Base-by-base conservation (phyloP, 768 basidiomycete genomes). In the Russula sp. region DNA sequence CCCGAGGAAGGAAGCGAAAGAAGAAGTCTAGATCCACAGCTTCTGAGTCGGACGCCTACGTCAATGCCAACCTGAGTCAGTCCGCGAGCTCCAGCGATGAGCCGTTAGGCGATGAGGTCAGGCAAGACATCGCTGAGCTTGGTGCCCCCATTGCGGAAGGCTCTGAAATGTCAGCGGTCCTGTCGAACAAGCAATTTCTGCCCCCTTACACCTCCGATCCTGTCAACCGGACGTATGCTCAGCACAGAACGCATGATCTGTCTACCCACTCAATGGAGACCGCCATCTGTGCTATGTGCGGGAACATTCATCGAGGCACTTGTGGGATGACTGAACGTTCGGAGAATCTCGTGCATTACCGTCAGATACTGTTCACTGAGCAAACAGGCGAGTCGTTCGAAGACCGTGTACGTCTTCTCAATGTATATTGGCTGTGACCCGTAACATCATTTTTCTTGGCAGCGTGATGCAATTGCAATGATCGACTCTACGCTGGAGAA, bases 241-340 rank as follows among this genome's bases (percentile, higher is more conserved):
- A 0, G 29, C 35, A 43, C 14, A 45, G 48, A 22, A 25, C 18
- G 11, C 54, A 8, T 43, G 34, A 36, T 18, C 25, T 20, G 11
- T 13, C 53, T 49, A 48, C 36, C 38, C 32, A 51, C 36, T 29
- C n/a, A 47, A 65, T 66, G 46, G 66, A 66, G 46, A 29, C 60
- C 48, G 65, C 59, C 48, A 39, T 59, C 20, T 92, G 90, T 69
- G 83, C 85, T 10, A 74, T 93, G 20, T 93, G 90, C 70, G 82
- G 81, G 41, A 66, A 63, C 18, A 66, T 60, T 10, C 66, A 67
- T 56, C 72, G 73, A 50, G 77, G 78, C 34, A 65, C 67, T 10
- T 92, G 90, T 68, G 69, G 69, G 25, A 88, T 92, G 89, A 82
- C 81, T 7, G 78, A 84, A 25, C 77, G 74, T 53, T 82, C 87